Conservation (phyloP, 306 rosid genomes). For the Corylus heterophylla region DNA sequence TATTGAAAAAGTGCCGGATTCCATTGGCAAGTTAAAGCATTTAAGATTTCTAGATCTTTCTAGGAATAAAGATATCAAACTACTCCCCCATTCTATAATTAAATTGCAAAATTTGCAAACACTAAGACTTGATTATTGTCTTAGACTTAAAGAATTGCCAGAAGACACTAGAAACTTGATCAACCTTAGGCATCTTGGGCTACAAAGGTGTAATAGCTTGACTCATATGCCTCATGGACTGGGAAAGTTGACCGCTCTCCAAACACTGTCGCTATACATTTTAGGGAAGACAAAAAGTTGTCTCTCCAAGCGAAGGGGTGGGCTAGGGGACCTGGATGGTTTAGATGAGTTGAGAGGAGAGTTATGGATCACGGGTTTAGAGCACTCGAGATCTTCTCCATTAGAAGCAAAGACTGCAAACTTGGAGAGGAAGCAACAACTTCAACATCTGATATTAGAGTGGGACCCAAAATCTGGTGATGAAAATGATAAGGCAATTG, state of each 20-base stretch:
- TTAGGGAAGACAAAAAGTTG: not conserved
- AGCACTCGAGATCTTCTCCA: not conserved
- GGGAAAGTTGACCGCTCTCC: slow-evolving; percentile 9
- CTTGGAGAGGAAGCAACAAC: slow-evolving; percentile 10
- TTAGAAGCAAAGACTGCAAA: not conserved
- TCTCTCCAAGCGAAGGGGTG: not conserved
- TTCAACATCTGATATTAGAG: not conserved
- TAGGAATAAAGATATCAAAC: not conserved
- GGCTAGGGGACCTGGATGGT: not conserved
- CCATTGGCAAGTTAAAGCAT: not conserved
- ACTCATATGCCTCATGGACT: not conserved
- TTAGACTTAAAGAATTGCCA: slow-evolving; percentile 10
- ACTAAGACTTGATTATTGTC: not conserved
- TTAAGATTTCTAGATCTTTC: slow-evolving; percentile 16
- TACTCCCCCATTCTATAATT: not conserved
- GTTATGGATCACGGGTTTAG: not conserved
- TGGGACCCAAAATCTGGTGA: not conserved
- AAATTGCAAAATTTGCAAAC: not conserved
- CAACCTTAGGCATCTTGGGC: slow-evolving; percentile 18
- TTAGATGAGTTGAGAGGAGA: slow-evolving; percentile 7
- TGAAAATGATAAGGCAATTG: no score
- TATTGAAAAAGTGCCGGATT: not conserved
- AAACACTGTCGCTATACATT: not conserved
- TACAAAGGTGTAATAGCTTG: not conserved
- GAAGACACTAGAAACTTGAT: not conserved